phyloP scores from a whole-genome alignment of 768 basidiomycete genomes.

The Asterophora lycoperdoides region DNA sequence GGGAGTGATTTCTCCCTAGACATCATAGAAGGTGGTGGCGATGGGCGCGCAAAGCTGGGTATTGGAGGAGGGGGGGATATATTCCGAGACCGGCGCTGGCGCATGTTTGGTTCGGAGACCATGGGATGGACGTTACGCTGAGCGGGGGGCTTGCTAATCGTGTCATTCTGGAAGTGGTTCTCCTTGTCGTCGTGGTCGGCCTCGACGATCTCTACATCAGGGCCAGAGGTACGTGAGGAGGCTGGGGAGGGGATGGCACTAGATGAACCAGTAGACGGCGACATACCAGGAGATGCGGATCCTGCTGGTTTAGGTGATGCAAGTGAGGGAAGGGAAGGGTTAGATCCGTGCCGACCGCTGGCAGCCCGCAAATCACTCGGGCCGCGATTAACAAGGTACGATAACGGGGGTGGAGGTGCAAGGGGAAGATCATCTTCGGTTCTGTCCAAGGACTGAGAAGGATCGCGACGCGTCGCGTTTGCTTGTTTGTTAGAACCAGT shows the following conservation, averaged over 20 bases:
- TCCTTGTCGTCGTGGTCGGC: constrained; percentile 45
- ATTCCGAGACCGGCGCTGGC: constrained; percentile 37
- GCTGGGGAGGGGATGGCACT: constrained; percentile 72
- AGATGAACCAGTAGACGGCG: constrained; percentile 72
- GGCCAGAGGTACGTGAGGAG: constrained; percentile 61
- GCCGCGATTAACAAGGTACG: constrained; percentile 75
- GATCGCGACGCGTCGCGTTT: constrained; percentile 24
- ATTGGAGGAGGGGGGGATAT: constrained; percentile 26
- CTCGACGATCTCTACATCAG: constrained; percentile 48
- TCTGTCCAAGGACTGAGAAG: constrained; percentile 37
- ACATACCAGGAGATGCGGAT: constrained; percentile 57
- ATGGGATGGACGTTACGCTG: constrained; percentile 47
- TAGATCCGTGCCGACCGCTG: constrained; percentile 58
- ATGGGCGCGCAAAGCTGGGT: constrained; percentile 17
- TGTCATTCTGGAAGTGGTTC: constrained; percentile 28
- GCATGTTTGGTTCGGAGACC: constrained; percentile 61
- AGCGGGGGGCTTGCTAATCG: constrained; percentile 25
- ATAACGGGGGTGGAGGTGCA: constrained; percentile 87
- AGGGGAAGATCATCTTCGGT: constrained; percentile 72
- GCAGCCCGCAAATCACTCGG: constrained; percentile 38
- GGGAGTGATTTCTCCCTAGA: constrained; percentile 73
- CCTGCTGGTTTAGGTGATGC: constrained; percentile 48
- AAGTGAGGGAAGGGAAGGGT: constrained; percentile 62
- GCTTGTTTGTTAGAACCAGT: constrained; percentile 53
- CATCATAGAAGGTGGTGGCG: constrained; percentile 21